Evolutionary conservation across 371 early-diverging fungal genomes (phyloP), one percentile per base, ranked within the genome.

Genomic region (Rhizomucor pusillus): DNA sequence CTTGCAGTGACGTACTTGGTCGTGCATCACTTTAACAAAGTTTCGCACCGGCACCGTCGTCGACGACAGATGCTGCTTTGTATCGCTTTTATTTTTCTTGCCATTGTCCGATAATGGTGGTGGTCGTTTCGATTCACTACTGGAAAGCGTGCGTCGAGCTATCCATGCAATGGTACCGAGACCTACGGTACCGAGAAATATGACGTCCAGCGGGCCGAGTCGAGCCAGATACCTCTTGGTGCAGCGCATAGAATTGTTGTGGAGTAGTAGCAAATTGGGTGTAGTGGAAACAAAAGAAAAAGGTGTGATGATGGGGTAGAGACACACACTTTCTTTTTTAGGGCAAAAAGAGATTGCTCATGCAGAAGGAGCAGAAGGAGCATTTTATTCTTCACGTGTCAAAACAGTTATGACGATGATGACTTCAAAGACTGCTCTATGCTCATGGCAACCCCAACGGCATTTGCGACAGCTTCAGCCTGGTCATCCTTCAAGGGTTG

Each of bases 1-100:
- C 29, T 13, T 33, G 20, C 3, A 36, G n/a, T 0, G 13, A 54
- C 68, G 47, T 70, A 69, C 80, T 55, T 75, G 71, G 22, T 80
- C 62, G 33, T 70, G 64, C 80, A 80, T 80, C 19, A 46, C 24
- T 25, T 43, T 19, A 10, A 54, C 53, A 50, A 59, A 59, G 43
- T 59, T 59, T 3, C 29, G 29, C 7, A 5, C 29, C 5, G 29
- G 7, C 7, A 29, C 3, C 29, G 29, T 5, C 7, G 29, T n/a
- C n/a, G n/a, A n/a, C n/a, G n/a, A n/a, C n/a, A n/a, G n/a, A n/a
- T n/a, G n/a, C n/a, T n/a, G n/a, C n/a, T n/a, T n/a, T n/a, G n/a
- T n/a, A n/a, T n/a, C n/a, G n/a, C n/a, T n/a, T n/a, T n/a, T n/a
- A n/a, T n/a, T n/a, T n/a, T n/a, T n/a, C n/a, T n/a, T n/a, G n/a